Base-by-base conservation (phyloP, 2,329 filamentous ascomycete genomes). In the Ploettnerulaceae sp. region DNA sequence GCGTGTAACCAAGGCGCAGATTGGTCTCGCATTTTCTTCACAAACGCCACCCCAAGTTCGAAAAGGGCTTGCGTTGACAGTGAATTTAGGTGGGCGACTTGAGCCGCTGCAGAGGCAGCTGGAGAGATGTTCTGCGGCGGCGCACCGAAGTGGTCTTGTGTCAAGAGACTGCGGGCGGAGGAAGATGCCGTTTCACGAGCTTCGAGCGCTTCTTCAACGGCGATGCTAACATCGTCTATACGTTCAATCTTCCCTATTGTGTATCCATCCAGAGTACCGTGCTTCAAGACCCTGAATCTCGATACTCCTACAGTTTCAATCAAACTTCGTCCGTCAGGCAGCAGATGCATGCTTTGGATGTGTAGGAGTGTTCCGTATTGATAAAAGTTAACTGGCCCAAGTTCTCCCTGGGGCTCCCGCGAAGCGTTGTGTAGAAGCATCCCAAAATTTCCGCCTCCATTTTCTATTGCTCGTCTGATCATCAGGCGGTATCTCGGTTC, bases 401-500 rank as follows among this genome's bases (percentile, higher is more conserved):
- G 64, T 7, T 72, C 71, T 3, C 72, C 75, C 64, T 81, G 77
- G 4, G 69, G 61, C 48, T 71, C 65, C 18, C 69, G 66, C n/a
- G 66, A 66, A 35, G 71, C 70, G 55, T 83, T 86, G 52, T 82
- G 81, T 60, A 87, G 75, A 14, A 95, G 76, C 86, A 95, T 95
- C 18, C 90, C 90, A 60, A 96, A 95, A 18, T 80, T 86, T 11
- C 79, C 73, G 50, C 84, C 79, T 0, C 81, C 80, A 46, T 60
- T 71, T 52, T 89, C 84, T 43, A 94, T 70, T 0, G 81, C 84
- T 26, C 89, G 79, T 36, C 84, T 77, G 28, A 95, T 84, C 88
- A 95, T 93, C n/a, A 93, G 72, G 6, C 88, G 80, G 63, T 95
- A 95, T 5, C 86, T 77, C n/a, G 87, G 86, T 64, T 95, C 90